These are phyloP conservation scores for Leptographium radiaticola DNA, from an alignment of 2,329 filamentous ascomycete genomes.

Conservation along the genomic window DNA sequence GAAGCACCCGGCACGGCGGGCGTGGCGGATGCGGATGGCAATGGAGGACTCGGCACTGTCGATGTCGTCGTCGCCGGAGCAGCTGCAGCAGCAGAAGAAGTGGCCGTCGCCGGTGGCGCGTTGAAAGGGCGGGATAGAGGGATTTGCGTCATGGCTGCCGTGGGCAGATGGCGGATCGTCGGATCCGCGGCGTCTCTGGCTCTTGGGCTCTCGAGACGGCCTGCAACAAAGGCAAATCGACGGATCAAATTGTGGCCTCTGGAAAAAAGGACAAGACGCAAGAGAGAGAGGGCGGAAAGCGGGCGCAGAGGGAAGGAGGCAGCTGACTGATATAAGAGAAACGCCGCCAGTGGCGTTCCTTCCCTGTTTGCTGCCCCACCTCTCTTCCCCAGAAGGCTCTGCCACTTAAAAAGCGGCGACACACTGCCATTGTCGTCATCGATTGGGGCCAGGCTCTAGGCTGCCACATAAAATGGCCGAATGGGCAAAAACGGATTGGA, in stretches of 20 bases:
- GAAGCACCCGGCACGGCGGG: not conserved
- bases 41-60: not conserved
- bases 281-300: not conserved
- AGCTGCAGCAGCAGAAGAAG: not conserved
- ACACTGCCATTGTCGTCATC: slow-evolving; percentile 6
- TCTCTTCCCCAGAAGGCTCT: not conserved
- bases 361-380: not conserved
- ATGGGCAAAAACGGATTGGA: not conserved
- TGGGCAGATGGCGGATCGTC: not conserved
- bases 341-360: not conserved
- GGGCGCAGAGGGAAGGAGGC: not conserved
- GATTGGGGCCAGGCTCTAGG: slow-evolving; percentile 4
- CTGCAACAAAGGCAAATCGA: too few relatives aligned
- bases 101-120: not conserved
- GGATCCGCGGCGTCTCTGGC: not conserved
- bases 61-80: not conserved
- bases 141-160: not conserved
- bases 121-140: not conserved
- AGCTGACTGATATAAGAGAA: not conserved
- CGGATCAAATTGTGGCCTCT: too few relatives aligned
- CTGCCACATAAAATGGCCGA: not conserved
- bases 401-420: not conserved
- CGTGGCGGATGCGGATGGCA: not conserved
- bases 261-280: too few relatives aligned
- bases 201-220: too few relatives aligned